Conservation (phyloP, 2,329 filamentous ascomycete species). For the Ophiostoma fasciatum region DNA sequence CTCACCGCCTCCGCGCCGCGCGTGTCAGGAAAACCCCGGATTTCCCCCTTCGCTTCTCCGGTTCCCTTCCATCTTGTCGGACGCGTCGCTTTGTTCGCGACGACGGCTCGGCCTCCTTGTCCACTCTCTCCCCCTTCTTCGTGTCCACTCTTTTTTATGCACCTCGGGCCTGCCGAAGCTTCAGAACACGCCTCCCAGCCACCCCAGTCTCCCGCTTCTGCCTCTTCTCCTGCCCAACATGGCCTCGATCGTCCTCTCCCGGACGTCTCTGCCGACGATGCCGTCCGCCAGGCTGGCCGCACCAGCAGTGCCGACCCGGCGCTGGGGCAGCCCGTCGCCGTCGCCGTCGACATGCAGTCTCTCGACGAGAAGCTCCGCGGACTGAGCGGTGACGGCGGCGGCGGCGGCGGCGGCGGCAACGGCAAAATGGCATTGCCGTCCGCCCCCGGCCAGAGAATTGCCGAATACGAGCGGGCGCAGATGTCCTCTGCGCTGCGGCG, state of each 20-base stretch:
- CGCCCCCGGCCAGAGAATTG: constrained; percentile 41
- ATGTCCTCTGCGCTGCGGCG: constrained; percentile 26
- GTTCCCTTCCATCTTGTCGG: no score
- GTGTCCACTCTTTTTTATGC: no score
- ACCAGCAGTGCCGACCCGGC: constrained; percentile 9
- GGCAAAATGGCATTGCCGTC: no score
- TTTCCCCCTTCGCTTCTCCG: no score
- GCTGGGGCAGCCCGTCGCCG: constrained; percentile 10
- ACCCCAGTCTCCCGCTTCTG: constrained; percentile 18
- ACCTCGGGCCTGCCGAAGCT: constrained; percentile 38
- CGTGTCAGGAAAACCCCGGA: no score
- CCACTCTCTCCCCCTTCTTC: neutral
- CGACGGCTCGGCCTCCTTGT: constrained; percentile 1
- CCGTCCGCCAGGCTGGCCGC: constrained; percentile 8
- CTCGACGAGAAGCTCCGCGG: constrained; percentile 37
- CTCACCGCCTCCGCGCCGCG: no score
- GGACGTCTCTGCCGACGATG: constrained; percentile 20
- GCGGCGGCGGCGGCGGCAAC: neutral
- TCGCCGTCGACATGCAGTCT: constrained; percentile 24
- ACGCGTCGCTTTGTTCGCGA: constrained; percentile 6
- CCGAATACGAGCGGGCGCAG: constrained; percentile 46
- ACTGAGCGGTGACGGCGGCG: constrained; percentile 39
- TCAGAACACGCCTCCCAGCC: constrained; percentile 26
- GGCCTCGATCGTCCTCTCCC: constrained; percentile 34
- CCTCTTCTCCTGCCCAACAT: constrained; percentile 34